These are phyloP conservation scores for Leishmania guyanensis DNA, from an alignment of 208 protist species.

Conservation along the genomic window DNA sequence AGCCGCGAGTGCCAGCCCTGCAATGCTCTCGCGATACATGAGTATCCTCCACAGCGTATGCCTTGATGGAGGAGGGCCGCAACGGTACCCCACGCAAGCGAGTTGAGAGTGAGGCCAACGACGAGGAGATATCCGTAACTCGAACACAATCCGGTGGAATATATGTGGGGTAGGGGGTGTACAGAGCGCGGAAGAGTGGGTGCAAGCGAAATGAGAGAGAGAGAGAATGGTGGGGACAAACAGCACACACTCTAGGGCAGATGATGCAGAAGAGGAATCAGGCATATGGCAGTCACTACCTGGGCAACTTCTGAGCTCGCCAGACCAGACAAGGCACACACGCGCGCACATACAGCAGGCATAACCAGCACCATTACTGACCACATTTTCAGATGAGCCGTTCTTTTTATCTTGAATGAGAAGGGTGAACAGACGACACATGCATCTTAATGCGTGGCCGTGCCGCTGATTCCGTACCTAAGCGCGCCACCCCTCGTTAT, in stretches of 20 bases:
- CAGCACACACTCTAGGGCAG: background rate
- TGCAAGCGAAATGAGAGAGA: background rate
- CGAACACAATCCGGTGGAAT: background rate
- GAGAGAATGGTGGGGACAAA: background rate
- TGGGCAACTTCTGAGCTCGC: background rate
- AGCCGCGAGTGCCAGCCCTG: conserved; percentile 67
- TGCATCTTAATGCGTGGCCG: too few relatives aligned
- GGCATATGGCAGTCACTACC: background rate
- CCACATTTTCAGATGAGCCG: background rate
- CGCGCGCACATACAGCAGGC: background rate
- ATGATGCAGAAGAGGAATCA: background rate
- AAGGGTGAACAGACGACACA: background rate
- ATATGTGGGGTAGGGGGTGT: background rate
- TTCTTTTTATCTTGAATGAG: background rate
- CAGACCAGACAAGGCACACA: background rate
- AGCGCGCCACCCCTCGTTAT: background rate
- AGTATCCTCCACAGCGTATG: background rate
- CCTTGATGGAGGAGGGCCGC: background rate
- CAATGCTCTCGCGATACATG: conserved; percentile 83
- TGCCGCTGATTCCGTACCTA: background rate
- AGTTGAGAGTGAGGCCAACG: background rate
- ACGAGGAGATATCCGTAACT: background rate
- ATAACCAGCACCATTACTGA: background rate
- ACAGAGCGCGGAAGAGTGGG: background rate
- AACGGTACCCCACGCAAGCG: background rate